Percentiles rank a stretch among this genome's conserved stretches.
phyloP scores from a whole-genome alignment of 2,329 filamentous ascomycete species.

The Pseudogymnoascus sp. region DNA sequence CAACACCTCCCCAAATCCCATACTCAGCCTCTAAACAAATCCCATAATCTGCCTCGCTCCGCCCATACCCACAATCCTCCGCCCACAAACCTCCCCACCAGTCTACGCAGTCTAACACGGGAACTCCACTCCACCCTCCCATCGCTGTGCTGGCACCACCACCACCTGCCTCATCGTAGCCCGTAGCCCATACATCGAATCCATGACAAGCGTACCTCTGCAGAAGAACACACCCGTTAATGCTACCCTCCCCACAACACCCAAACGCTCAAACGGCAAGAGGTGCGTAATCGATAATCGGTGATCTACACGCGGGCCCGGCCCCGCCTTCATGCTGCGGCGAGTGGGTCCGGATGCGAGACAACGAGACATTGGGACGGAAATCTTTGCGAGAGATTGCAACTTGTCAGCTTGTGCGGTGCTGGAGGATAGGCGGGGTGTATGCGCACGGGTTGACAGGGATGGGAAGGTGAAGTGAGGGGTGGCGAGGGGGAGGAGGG shows the following conservation, averaged over 20 bases:
- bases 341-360: neutral
- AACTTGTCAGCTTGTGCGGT: neutral
- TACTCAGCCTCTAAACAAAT: neutral
- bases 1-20: neutral
- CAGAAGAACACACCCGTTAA: neutral
- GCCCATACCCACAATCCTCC: neutral
- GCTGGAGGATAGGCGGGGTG: neutral
- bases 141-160: neutral
- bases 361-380: neutral
- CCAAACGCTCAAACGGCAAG: neutral
- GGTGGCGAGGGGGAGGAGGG: neutral
- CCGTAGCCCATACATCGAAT: no score
- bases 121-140: neutral
- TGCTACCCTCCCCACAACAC: neutral
- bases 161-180: neutral
- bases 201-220: neutral
- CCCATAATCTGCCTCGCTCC: neutral
- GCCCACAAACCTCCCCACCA: neutral
- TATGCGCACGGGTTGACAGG: neutral
- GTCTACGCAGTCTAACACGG: neutral
- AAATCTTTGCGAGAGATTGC: neutral
- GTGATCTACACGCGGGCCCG: neutral
- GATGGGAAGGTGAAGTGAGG: neutral
- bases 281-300: neutral
- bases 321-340: neutral